These are phyloP conservation scores for Trametes maxima DNA, from an alignment of 768 basidiomycete species.

Conservation along the genomic window DNA sequence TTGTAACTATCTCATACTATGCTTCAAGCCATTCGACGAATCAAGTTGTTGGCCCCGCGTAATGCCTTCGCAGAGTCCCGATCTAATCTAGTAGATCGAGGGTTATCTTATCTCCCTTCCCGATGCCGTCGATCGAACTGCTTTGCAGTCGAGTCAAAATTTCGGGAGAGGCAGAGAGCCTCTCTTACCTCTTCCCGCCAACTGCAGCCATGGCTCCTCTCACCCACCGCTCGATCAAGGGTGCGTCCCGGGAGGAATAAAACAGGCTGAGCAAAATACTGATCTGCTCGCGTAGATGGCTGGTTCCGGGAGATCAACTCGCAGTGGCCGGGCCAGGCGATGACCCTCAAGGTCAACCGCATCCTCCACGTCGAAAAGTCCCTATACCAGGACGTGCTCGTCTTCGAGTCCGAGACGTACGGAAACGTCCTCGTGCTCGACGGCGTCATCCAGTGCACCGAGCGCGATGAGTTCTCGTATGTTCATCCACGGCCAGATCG, in stretches of 20 bases:
- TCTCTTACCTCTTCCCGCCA: constrained; percentile 11
- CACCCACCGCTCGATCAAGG: constrained; percentile 42
- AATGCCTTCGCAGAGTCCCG: neutral
- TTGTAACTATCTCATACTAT: too few species aligned
- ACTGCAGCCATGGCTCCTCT: constrained; percentile 37
- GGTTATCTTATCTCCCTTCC: constrained; percentile 8
- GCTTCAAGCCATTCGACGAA: neutral
- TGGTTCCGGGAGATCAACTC: constrained; percentile 96
- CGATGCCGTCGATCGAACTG: neutral
- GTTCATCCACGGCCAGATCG: constrained; percentile 35
- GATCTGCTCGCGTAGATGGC: constrained; percentile 57
- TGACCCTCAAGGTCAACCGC: constrained; percentile 95
- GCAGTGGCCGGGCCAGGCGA: constrained; percentile 97
- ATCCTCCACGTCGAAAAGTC: constrained; percentile 94
- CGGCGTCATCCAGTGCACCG: constrained; percentile 95
- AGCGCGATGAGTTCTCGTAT: constrained; percentile 98
- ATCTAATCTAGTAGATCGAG: neutral
- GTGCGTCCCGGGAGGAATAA: constrained; percentile 9
- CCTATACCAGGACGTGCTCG: constrained; percentile 94
- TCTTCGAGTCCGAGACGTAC: constrained; percentile 94
- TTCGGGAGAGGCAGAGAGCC: constrained; percentile 20
- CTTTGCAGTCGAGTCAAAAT: constrained; percentile 12
- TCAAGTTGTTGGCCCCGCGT: neutral
- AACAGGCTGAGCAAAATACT: too few species aligned
- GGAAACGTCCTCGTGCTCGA: constrained; percentile 98